Evolutionary conservation across 345 rosid genomes (phyloP).

Genomic region (Mangifera indica): DNA sequence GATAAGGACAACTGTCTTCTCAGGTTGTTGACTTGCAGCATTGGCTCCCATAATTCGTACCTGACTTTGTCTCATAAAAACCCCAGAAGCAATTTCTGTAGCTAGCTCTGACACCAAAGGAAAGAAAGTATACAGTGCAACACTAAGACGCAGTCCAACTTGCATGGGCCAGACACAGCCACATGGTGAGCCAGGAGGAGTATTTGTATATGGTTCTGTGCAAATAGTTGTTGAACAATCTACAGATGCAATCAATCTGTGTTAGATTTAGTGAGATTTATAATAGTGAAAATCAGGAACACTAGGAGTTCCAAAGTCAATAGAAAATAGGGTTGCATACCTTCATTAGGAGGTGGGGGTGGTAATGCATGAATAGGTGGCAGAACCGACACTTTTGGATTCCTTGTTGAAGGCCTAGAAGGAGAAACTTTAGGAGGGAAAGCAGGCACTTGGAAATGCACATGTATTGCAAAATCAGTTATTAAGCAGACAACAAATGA

Average conservation of each 20-base stretch:
- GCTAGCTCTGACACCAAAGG: slow-evolving; percentile 94
- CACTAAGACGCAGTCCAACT: slow-evolving; percentile 72
- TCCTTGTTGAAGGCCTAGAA: slow-evolving; percentile 41
- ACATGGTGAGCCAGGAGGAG: slow-evolving; percentile 95
- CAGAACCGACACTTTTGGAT: slow-evolving; percentile 50
- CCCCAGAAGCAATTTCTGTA: slow-evolving; percentile 70
- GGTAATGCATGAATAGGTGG: slow-evolving; percentile 76
- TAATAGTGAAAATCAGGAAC: slow-evolving; percentile 5
- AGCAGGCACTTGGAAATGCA: slow-evolving; percentile 46
- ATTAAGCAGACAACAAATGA: slow-evolving; percentile 14
- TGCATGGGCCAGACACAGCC: slow-evolving; percentile 94
- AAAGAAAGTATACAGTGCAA: slow-evolving; percentile 88
- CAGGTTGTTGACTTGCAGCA: slow-evolving; percentile 80
- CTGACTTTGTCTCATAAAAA: slow-evolving; percentile 95
- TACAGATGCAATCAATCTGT: slow-evolving; percentile 32
- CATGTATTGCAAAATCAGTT: slow-evolving; percentile 34
- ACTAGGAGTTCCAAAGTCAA: slow-evolving; percentile 11
- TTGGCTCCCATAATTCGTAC: slow-evolving; percentile 94
- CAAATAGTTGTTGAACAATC: slow-evolving; percentile 79
- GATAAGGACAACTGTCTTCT: slow-evolving; percentile 73
- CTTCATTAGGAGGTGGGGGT: slow-evolving; percentile 96
- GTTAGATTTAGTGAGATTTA: slow-evolving; percentile 20
- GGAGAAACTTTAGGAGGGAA: slow-evolving; percentile 44
- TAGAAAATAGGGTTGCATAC: slow-evolving; percentile 32
- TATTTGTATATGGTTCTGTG: slow-evolving; percentile 78